Conservation (phyloP, 148 eudicot genomes). For the Dianthus caryophyllus region DNA sequence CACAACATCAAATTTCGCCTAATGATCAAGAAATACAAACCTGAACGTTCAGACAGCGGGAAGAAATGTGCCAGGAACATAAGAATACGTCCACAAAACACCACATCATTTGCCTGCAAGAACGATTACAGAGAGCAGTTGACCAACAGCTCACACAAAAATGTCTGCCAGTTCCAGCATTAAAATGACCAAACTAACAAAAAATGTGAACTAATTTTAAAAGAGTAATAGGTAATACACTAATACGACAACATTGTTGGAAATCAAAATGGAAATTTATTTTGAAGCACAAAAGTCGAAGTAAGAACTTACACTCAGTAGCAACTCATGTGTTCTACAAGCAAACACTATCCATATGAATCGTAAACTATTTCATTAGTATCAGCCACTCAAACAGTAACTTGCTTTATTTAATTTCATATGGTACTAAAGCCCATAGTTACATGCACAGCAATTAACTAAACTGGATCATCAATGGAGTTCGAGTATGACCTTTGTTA, state of each 20-base stretch:
- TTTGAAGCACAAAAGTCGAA: not conserved
- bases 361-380: not conserved
- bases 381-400: not conserved
- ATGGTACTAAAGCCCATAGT: too few species aligned
- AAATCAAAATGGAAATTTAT: not conserved
- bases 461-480: too few species aligned
- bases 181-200: not conserved
- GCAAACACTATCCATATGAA: slow-evolving; percentile 5
- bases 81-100: slow-evolving; percentile 94
- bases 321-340: not conserved
- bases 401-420: too few species aligned
- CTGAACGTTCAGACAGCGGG: slow-evolving; percentile 98
- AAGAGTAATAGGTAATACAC: too few species aligned
- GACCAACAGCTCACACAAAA: not conserved
- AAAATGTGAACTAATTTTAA: not conserved
- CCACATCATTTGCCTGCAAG: slow-evolving; percentile 95
- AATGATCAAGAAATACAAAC: slow-evolving; percentile 29
- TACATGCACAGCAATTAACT: too few species aligned
- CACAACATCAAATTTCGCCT: not conserved
- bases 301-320: not conserved
- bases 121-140: slow-evolving; percentile 12
- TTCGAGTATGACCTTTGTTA: too few species aligned
- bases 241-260: too few species aligned
- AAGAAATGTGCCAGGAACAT: slow-evolving; percentile 99
- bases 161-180: not conserved